Base-by-base conservation (phyloP, 805 yeast species). In the Lachancea waltii region DNA sequence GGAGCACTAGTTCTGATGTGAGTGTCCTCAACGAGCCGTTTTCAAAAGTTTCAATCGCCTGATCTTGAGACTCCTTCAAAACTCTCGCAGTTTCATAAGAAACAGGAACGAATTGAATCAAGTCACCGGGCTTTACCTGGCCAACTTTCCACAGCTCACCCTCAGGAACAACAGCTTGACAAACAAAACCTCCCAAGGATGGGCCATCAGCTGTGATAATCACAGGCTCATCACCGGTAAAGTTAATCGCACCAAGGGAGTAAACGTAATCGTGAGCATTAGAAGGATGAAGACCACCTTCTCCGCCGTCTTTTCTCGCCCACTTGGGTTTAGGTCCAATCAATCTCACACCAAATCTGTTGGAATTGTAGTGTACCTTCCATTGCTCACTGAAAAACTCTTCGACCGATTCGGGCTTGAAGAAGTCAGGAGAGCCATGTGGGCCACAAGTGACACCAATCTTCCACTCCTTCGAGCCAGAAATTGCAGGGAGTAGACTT, bases 101-200 rank as follows among this genome's bases (percentile, higher is more conserved):
- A 30, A 92, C 70, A 25, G 97, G 95, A 40, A 78, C 77, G 68
- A 92, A 90, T 48, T 74, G 74, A 43, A 90, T 78, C 33, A 62
- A 51, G 55, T 92, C 97, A 55, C 97, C 97, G 4, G 97, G 97
- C 62, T 85, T 89, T 30, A 85, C 89, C 67, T 90, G 97, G 33
- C 98, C 98, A 56, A 92, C 84, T 68, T 92, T 92, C 97, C 97
- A 90, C 81, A 92, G 77, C 66, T 92, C 98, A 28, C 94, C 85
- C 55, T 87, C 94, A 10, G 86, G 84, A 47, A 92, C 95, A 43
- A 92, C 97, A 7, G 95, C 97, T 57, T 87, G 83, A 64, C 97
- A 90, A 23, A 90, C 97, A 56, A 90, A 92, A 1, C 98, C 98
- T 56, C 98, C 97, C 41, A 90, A 74, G 8, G 95, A 84, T 29